Evolutionary conservation across 2,329 filamentous ascomycete species (phyloP), one percentile per base, ranked within the genome.

Genomic region (Akanthomyces lecanii): DNA sequence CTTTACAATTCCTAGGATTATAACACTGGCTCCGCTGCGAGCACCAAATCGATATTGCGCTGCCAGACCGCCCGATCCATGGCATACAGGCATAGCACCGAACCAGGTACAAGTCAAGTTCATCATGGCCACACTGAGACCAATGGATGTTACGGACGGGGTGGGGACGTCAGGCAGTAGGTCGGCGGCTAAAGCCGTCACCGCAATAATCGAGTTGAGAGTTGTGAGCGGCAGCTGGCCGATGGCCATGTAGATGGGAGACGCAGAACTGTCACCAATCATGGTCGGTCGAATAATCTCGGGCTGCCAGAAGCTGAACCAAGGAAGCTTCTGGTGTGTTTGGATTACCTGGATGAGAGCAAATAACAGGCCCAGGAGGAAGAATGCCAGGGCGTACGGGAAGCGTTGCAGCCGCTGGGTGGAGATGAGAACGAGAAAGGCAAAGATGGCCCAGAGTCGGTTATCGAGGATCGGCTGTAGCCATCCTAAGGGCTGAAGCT

Each of bases 21-120:
- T 85, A 65, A 97, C 83, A 68, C 89, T 92, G 0, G 91, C 86
- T 11, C 94, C 94, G 64, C 91, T 96, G 54, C 94, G 87, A 5
- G 94, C 93, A 0, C 94, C 94, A 68, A 98, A 98, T 5, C 92
- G 87, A 73, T 92, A 91, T 73, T 98, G 94, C 0, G 90, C 95
- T 5, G 95, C 95, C 0, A 98, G 80, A 0, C 94, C 94, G 2
- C 94, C 94, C 0, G 92, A 92, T 5, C 94, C 94, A 72, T 98
- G 95, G 71, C 95, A 98, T 4, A 95, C 87, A 3, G 94, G 95
- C 95, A 97, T 98, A 5, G 89, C 90, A 54, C 93, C 93, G 70
- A 97, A 96, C 90, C 91, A 96, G 70, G 91, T 93, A 18, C 90
- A 89, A 1, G 89, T 74, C 4, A 97, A 78, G 72, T 98, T 98